Percentiles rank a stretch among this genome's conserved stretches.
phyloP scores from a whole-genome alignment of 495 filamentous ascomycete genomes.

The Beverwykella pulmonaria region DNA sequence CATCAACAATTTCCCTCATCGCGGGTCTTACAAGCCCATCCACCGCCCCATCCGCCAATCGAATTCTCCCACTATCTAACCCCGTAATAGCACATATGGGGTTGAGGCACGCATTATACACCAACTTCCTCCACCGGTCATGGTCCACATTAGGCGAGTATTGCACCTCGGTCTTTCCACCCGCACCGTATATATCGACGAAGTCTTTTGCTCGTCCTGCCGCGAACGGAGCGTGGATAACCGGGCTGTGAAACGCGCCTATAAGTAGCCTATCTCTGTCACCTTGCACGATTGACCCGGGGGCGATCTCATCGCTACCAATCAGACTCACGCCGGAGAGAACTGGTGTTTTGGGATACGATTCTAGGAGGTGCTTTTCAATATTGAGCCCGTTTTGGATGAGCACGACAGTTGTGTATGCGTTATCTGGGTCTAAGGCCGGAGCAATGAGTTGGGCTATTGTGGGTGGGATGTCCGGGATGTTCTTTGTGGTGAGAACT shows the following conservation, averaged over 20 bases:
- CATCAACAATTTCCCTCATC: conserved; percentile 50
- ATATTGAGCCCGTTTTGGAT: conserved; percentile 68
- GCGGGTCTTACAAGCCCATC: conserved; percentile 44
- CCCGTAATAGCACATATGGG: conserved; percentile 48
- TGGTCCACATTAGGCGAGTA: conserved; percentile 35
- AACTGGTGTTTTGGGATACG: conserved; percentile 56
- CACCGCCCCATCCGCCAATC: conserved; percentile 34
- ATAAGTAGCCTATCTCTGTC: conserved; percentile 40
- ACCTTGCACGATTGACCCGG: conserved; percentile 46
- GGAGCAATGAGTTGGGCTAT: conserved; percentile 53
- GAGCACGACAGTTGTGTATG: conserved; percentile 57
- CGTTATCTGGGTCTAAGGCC: conserved; percentile 49
- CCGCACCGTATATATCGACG: conserved; percentile 39
- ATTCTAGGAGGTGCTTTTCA: conserved; percentile 55
- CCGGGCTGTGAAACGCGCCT: conserved; percentile 41
- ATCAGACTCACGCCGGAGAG: conserved; percentile 59
- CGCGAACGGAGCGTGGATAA: not conserved
- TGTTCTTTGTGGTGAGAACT: conserved; percentile 62
- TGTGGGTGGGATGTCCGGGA: conserved; percentile 53
- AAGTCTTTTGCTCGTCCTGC: conserved; percentile 36
- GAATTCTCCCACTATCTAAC: conserved; percentile 52
- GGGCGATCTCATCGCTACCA: conserved; percentile 51
- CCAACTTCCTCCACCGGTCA: conserved; percentile 44
- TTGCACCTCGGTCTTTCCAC: conserved; percentile 38
- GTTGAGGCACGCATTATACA: conserved; percentile 46